Evolutionary conservation across 495 filamentous ascomycete genomes (phyloP), one percentile per base, ranked within the genome.

Genomic region (Lophium mytilinum): DNA sequence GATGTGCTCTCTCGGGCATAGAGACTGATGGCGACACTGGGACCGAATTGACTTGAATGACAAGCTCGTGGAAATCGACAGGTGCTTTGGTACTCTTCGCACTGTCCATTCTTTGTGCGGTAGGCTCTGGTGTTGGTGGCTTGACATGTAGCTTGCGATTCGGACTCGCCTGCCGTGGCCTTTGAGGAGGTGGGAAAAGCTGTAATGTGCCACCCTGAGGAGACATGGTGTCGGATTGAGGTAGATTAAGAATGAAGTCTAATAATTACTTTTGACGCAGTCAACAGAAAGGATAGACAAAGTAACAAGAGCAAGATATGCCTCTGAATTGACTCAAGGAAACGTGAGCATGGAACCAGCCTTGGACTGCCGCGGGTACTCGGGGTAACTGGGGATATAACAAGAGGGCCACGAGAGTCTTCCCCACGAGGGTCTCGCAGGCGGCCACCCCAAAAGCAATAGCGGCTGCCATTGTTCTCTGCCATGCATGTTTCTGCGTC

Each of bases 151-250:
- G 55, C 37, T 15, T 56, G 37, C 47, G 55, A 35, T 50, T 52
- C 15, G 59, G 64, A 51, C 64, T 67, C 47, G 61, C 45, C 41
- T 61, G 55, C 37, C 61, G 52, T 36, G 24, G 51, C 52, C 68
- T 73, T 52, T 60, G 72, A 30, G 75, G 73, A 17, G 80, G 69
- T 37, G 80, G 80, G 50, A 83, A 82, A 46, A 83, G 67, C 61
- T 80, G 76, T 53, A 83, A 77, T 55, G 75, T 73, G 34, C n/a
- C 34, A 9, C 50, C 63, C 60, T 64, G 63, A 52, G 61, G 72
- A 35, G 66, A 56, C 68, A 72, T 72, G 37, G 36, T 59, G 57
- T 46, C 19, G 12, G 47, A 51, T 45, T 54, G 48, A 51, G 34
- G 37, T 7, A 35, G 42, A 34, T 37, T n/a, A 59, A 47, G n/a